A percentile compares a stretch with the other conserved stretches of the same genome.
Evolutionary conservation across 164 flowering plant species (phyloP).

Genomic region (Aristolochia contorta): DNA sequence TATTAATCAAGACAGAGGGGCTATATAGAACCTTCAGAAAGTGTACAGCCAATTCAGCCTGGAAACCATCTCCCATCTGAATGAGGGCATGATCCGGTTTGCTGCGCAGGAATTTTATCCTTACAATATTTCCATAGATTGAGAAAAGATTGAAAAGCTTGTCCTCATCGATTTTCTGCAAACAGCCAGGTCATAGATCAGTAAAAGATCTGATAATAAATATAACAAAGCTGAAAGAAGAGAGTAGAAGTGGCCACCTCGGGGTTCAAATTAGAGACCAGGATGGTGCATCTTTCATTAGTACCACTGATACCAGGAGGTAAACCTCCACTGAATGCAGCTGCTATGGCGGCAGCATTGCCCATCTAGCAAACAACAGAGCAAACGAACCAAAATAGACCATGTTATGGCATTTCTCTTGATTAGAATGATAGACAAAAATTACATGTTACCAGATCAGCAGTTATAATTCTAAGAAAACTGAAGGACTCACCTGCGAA

Average conservation of each 20-base stretch:
- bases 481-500: conserved; percentile 65
- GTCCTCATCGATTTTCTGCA: conserved; percentile 88
- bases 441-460: no score
- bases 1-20: not conserved
- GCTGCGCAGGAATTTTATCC: conserved; percentile 84
- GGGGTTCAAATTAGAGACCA: conserved; percentile 75
- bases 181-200: not conserved
- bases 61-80: conserved; percentile 97
- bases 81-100: conserved; percentile 98
- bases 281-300: conserved; percentile 87
- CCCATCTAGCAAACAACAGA: conserved; percentile 46
- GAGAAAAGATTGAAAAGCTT: conserved; percentile 95
- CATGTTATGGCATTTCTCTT: not conserved
- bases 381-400: not conserved
- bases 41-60: conserved; percentile 95
- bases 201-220: not conserved
- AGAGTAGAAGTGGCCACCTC: conserved; percentile 49
- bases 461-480: no score
- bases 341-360: conserved; percentile 76
- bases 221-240: not conserved
- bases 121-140: conserved; percentile 83
- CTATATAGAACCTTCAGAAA: conserved; percentile 97
- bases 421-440: not conserved
- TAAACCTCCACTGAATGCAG: conserved; percentile 90
- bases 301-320: conserved; percentile 96